phyloP scores from a whole-genome alignment of 805 yeast species.

The Candida ficus region DNA sequence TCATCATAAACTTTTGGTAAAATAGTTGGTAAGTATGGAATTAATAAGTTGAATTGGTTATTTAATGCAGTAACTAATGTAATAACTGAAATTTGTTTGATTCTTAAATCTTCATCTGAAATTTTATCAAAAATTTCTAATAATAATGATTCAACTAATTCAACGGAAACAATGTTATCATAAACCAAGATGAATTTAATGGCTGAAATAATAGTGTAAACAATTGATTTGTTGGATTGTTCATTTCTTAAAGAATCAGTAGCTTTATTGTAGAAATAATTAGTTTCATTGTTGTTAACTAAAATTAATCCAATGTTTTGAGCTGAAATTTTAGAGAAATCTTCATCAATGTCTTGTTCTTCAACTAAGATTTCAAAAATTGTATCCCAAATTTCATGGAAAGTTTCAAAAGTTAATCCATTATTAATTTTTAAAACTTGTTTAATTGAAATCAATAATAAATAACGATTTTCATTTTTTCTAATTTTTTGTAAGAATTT shows the following conservation, averaged over 20 bases:
- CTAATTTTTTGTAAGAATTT: conserved; percentile 29
- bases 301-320: conserved; percentile 24
- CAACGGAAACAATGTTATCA: conserved; percentile 21
- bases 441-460: conserved; percentile 29
- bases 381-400: conserved; percentile 24
- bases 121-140: conserved; percentile 22
- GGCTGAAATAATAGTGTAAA: conserved; percentile 30
- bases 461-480: conserved; percentile 19
- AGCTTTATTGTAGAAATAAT: conserved; percentile 24
- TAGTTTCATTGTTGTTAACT: conserved; percentile 26
- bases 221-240: conserved; percentile 15
- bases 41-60: conserved; percentile 43
- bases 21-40: conserved; percentile 39
- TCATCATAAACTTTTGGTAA: conserved; percentile 51
- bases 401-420: conserved; percentile 19
- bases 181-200: conserved; percentile 33
- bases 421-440: conserved; percentile 23
- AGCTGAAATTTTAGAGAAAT: conserved; percentile 19
- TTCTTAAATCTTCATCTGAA: conserved; percentile 39
- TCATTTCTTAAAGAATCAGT: conserved; percentile 18
- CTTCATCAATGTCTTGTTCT: conserved; percentile 19
- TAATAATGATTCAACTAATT: conserved; percentile 20
- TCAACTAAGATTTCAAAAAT: conserved; percentile 14
- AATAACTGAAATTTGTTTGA: conserved; percentile 55
- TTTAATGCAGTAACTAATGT: conserved; percentile 57